phyloP scores from a whole-genome alignment of 2,329 filamentous ascomycete genomes.

The Fusarium burgessii region DNA sequence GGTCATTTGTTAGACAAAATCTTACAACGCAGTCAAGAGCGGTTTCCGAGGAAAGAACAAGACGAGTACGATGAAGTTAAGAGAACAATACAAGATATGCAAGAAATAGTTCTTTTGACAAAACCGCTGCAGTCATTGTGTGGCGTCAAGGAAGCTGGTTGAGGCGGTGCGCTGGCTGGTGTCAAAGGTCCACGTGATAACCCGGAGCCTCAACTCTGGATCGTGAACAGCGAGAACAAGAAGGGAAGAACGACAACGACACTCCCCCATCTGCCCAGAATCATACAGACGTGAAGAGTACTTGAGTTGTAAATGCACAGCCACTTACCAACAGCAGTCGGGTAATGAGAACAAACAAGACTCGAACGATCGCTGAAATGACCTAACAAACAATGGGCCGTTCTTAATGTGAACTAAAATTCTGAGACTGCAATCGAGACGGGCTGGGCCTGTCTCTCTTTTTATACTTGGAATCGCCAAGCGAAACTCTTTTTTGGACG shows the following conservation, averaged over 20 bases:
- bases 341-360: neutral
- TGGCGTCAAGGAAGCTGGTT: no score
- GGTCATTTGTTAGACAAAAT: no score
- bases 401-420: neutral
- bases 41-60: no score
- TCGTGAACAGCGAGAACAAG: neutral
- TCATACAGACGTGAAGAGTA: neutral
- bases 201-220: neutral
- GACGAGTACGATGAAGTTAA: no score
- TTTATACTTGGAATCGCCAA: neutral
- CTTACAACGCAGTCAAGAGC: no score
- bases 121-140: no score
- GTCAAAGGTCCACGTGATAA: neutral
- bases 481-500: neutral
- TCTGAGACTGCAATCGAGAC: neutral
- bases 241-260: neutral
- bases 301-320: neutral
- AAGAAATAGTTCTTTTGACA: no score
- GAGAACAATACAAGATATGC: no score
- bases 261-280: neutral
- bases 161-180: no score
- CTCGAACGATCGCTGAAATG: neutral
- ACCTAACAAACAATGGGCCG: neutral
- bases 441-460: neutral
- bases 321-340: slow-evolving; percentile 4